These are phyloP conservation scores for Nicotiana attenuata DNA, from an alignment of 257 asterid genomes.

Conservation along the genomic window DNA sequence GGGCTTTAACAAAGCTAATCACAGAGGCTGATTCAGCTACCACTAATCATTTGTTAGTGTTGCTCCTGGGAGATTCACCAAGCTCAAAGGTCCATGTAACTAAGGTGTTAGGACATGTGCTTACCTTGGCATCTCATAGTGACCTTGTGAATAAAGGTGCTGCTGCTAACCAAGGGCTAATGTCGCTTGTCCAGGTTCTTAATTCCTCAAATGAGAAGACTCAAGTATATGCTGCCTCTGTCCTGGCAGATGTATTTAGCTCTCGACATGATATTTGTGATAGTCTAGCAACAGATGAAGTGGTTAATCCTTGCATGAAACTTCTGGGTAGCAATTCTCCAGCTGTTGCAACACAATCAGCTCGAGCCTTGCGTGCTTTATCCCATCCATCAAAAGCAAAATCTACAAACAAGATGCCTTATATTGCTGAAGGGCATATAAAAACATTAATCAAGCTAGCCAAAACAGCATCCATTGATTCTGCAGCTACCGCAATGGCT, in stretches of 20 bases:
- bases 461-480: slow-evolving; percentile 60
- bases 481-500: slow-evolving; percentile 76
- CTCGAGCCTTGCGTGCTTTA: slow-evolving; percentile 66
- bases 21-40: slow-evolving; percentile 43
- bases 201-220: slow-evolving; percentile 62
- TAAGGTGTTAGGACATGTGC: slow-evolving; percentile 80
- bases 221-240: slow-evolving; percentile 66
- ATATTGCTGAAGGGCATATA: slow-evolving; percentile 64
- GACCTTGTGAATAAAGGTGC: slow-evolving; percentile 58
- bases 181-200: slow-evolving; percentile 69
- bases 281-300: slow-evolving; percentile 65
- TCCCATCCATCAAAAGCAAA: slow-evolving; percentile 49
- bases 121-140: slow-evolving; percentile 53
- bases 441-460: slow-evolving; percentile 62
- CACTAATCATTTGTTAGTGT: slow-evolving; percentile 51
- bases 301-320: slow-evolving; percentile 53
- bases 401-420: slow-evolving; percentile 37
- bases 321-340: slow-evolving; percentile 55
- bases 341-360: slow-evolving; percentile 62
- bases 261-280: slow-evolving; percentile 63
- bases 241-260: slow-evolving; percentile 61
- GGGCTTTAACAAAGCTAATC: slow-evolving; percentile 52
- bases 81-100: slow-evolving; percentile 57
- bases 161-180: slow-evolving; percentile 67
- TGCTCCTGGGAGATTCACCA: slow-evolving; percentile 68